A percentile compares a stretch with the other conserved stretches of the same genome.
Evolutionary conservation across 1,284 basidiomycete genomes (phyloP).

Genomic region (Papiliotrema laurentii): DNA sequence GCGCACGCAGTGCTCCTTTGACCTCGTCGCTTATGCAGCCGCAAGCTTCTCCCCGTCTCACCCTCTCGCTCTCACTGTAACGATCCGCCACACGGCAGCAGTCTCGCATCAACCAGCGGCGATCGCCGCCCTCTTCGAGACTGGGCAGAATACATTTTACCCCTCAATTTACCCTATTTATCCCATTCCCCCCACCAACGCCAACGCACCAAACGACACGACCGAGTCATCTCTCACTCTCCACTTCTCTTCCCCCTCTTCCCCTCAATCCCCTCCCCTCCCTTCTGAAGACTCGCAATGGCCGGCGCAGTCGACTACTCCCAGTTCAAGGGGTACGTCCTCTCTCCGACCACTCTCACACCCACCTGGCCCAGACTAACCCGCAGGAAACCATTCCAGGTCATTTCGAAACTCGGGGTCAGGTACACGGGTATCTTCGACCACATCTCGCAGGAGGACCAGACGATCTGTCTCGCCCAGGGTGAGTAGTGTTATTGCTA

Average conservation of each 20-base stretch:
- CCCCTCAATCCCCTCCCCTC: background rate
- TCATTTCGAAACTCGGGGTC: conserved; percentile 43
- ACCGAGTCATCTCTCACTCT: background rate
- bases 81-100: too few relatives aligned
- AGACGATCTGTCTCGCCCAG: conserved; percentile 42
- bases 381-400: conserved; percentile 44
- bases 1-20: too few relatives aligned
- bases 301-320: conserved; percentile 32
- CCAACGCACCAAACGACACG: background rate
- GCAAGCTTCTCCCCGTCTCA: too few relatives aligned
- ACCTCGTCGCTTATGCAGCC: too few relatives aligned
- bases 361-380: background rate
- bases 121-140: too few relatives aligned
- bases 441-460: conserved; percentile 42
- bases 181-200: background rate
- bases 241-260: background rate
- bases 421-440: conserved; percentile 46
- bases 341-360: background rate
- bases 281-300: too few relatives aligned
- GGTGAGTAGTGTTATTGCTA: conserved; percentile 17
- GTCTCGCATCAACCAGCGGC: too few relatives aligned
- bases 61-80: too few relatives aligned
- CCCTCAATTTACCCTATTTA: background rate
- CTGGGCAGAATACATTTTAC: too few relatives aligned
- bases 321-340: conserved; percentile 40